A percentile compares a stretch with the other conserved stretches of the same genome.
Evolutionary conservation across 1,284 basidiomycete genomes (phyloP).

Genomic region (Papiliotrema terrestris): DNA sequence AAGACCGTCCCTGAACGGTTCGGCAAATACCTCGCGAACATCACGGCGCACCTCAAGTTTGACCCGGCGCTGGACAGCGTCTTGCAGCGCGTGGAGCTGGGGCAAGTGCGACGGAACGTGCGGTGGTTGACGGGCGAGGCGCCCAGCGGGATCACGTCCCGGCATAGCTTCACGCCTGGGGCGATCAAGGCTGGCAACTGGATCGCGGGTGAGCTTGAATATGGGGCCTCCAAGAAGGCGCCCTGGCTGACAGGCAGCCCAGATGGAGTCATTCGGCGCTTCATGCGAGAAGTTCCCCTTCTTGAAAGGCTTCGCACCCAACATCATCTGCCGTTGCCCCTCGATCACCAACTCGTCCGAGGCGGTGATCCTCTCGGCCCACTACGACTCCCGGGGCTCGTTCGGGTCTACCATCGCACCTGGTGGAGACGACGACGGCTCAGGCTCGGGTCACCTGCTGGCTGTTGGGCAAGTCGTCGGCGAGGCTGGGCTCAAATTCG

Average conservation of each 20-base stretch:
- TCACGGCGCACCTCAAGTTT: conserved; percentile 41
- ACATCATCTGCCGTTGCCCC: conserved; percentile 64
- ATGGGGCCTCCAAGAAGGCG: background rate
- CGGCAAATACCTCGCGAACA: conserved; percentile 38
- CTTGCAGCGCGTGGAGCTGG: conserved; percentile 58
- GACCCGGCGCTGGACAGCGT: conserved; percentile 35
- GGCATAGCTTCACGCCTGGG: conserved; percentile 73
- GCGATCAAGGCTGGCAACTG: conserved; percentile 67
- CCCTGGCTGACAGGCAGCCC: conserved; percentile 15
- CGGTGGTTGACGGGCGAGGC: conserved; percentile 79
- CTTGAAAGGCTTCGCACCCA: conserved; percentile 69
- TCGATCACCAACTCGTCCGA: conserved; percentile 49
- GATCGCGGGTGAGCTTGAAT: conserved; percentile 57
- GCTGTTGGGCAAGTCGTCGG: conserved; percentile 68
- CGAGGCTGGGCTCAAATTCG: conserved; percentile 56
- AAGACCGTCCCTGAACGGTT: conserved; percentile 32
- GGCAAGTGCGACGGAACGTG: conserved; percentile 65
- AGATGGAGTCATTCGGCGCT: conserved; percentile 68
- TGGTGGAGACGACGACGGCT: conserved; percentile 72
- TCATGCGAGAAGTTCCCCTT: conserved; percentile 64
- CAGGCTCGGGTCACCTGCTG: conserved; percentile 60
- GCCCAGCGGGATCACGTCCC: conserved; percentile 58
- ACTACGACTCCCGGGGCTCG: conserved; percentile 81
- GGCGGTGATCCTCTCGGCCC: conserved; percentile 64
- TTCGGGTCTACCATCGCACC: conserved; percentile 73